Conservation (phyloP, 176 grass and related monocot species). For the Lolium multiflorum region DNA sequence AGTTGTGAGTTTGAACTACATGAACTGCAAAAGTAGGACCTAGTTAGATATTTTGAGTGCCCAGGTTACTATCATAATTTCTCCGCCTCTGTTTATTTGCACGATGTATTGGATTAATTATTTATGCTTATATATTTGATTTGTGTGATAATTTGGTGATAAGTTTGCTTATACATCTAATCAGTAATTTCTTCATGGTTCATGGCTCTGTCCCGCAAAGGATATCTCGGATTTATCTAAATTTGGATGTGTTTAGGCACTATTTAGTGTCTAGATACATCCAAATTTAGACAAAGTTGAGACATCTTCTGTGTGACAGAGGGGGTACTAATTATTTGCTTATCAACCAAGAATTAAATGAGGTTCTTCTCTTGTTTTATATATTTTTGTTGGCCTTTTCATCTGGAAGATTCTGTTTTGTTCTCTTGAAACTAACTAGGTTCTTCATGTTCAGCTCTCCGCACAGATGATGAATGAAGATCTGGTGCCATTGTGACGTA, state of each 20-base stretch:
- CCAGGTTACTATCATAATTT: neutral
- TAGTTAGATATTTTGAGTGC: neutral
- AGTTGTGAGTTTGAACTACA: neutral
- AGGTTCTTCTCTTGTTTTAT: neutral
- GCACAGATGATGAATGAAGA: constrained; percentile 57
- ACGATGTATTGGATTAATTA: neutral
- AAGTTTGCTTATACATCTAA: neutral
- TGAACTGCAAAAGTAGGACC: neutral
- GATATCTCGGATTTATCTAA: no score
- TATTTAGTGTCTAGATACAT: no score
- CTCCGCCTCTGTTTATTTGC: neutral
- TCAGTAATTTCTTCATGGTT: neutral
- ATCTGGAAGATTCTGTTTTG: neutral
- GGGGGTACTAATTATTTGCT: neutral
- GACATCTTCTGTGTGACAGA: no score
- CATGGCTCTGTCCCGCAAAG: no score
- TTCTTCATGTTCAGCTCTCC: constrained; percentile 51
- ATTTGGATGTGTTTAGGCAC: no score
- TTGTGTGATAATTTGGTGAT: constrained; percentile 6
- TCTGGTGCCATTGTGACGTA: constrained; percentile 30
- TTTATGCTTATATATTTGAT: neutral
- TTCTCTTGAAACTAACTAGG: constrained; percentile 29
- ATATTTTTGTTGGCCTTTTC: neutral
- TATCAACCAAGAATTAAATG: neutral
- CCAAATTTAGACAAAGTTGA: no score